Conservation (phyloP, 768 basidiomycete species). For the Mycena galopus region DNA sequence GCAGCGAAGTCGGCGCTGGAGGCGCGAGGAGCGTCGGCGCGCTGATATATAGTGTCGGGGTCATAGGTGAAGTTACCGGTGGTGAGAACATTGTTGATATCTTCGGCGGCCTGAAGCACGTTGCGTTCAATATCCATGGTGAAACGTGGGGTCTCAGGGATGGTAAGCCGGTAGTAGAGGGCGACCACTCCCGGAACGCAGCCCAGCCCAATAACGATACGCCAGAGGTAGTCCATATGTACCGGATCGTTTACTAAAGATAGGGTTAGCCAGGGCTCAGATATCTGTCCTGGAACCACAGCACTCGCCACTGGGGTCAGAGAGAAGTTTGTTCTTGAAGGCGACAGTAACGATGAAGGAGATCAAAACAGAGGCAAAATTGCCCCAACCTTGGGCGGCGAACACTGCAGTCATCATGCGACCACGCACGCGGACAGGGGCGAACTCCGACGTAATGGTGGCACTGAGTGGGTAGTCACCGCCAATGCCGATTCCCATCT, state of each 20-base stretch:
- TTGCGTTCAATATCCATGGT: slow-evolving; percentile 95
- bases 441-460: slow-evolving; percentile 91
- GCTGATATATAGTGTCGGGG: slow-evolving; percentile 48
- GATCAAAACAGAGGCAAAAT: slow-evolving; percentile 76
- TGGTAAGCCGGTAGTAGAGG: slow-evolving; percentile 94
- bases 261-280: no score
- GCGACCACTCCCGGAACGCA: slow-evolving; percentile 85
- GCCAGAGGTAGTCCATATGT: slow-evolving; percentile 85
- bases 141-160: slow-evolving; percentile 90
- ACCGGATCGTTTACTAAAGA: slow-evolving; percentile 36
- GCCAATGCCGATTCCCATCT: slow-evolving; percentile 70
- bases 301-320: slow-evolving; percentile 15
- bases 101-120: slow-evolving; percentile 76
- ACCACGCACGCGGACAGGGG: slow-evolving; percentile 80
- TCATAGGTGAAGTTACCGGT: no score
- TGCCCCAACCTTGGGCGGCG: slow-evolving; percentile 89
- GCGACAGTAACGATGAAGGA: slow-evolving; percentile 36
- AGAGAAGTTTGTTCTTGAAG: not conserved
- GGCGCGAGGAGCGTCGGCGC: slow-evolving; percentile 77
- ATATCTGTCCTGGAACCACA: no score
- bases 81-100: slow-evolving; percentile 75
- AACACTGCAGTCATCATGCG: slow-evolving; percentile 93
- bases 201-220: slow-evolving; percentile 89
- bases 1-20: slow-evolving; percentile 72
- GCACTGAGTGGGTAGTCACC: slow-evolving; percentile 91